Percentiles rank a stretch among this genome's conserved stretches.
phyloP scores from a whole-genome alignment of 2,329 filamentous ascomycete species.

The Akanthomyces uredinophilus region DNA sequence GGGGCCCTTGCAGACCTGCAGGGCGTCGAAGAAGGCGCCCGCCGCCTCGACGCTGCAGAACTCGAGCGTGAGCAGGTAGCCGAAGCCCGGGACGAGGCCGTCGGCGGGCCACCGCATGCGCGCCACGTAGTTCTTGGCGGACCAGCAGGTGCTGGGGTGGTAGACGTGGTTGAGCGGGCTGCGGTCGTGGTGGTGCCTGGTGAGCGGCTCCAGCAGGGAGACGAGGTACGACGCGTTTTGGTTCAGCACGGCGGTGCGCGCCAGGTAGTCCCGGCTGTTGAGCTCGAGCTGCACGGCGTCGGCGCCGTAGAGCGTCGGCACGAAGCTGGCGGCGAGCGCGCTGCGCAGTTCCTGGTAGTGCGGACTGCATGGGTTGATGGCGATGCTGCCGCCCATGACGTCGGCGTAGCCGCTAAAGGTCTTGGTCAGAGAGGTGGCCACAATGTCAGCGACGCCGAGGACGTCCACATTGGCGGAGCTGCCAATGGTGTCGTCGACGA shows the following conservation, averaged over 20 bases:
- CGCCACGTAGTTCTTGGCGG: conserved; percentile 15
- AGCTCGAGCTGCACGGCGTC: conserved; percentile 42
- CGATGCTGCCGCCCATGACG: conserved; percentile 47
- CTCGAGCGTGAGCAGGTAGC: conserved; percentile 49
- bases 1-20: conserved; percentile 46
- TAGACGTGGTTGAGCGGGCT: conserved; percentile 36
- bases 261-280: conserved; percentile 41
- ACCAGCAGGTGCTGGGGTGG: conserved; percentile 37
- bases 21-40: conserved; percentile 20
- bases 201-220: conserved; percentile 26
- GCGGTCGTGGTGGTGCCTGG: conserved; percentile 20
- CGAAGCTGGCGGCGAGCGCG: conserved; percentile 19
- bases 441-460: conserved; percentile 41
- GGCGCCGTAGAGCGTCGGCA: background rate
- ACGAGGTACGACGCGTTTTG: conserved; percentile 40
- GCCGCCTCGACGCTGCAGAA: conserved; percentile 38
- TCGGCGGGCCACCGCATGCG: conserved; percentile 33
- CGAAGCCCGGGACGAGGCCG: conserved; percentile 48
- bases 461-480: conserved; percentile 48
- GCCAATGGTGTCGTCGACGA: conserved; percentile 45
- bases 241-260: conserved; percentile 35
- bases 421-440: conserved; percentile 53
- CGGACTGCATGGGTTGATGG: conserved; percentile 43
- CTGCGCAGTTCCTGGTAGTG: conserved; percentile 34
- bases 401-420: conserved; percentile 53